A percentile compares a stretch with the other conserved stretches of the same genome.
Evolutionary conservation across 768 basidiomycete genomes (phyloP).

Genomic region (Baorangia bicolor): DNA sequence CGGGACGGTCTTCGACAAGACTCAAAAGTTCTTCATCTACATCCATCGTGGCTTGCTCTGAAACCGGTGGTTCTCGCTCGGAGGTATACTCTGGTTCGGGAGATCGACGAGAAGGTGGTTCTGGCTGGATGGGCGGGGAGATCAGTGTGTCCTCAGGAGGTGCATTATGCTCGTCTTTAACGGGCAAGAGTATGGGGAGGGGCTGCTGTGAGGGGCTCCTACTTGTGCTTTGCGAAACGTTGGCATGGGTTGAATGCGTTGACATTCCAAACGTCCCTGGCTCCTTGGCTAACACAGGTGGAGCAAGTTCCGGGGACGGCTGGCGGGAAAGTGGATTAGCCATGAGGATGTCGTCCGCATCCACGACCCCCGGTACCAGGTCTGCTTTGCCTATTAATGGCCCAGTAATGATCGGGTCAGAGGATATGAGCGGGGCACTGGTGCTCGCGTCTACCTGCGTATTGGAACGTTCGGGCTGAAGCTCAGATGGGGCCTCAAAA

Average conservation of each 20-base stretch:
- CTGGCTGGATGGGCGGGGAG: background rate
- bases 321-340: background rate
- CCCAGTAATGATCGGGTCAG: conserved; percentile 1
- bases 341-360: background rate
- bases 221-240: conserved; percentile 2
- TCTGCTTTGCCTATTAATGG: background rate
- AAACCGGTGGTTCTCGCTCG: conserved; percentile 1
- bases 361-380: background rate
- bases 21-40: conserved; percentile 67
- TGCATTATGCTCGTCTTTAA: conserved; percentile 2
- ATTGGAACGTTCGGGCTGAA: background rate
- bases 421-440: background rate
- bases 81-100: conserved; percentile 1
- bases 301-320: conserved; percentile 4
- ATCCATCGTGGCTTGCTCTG: conserved; percentile 39
- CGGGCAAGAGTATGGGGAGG: background rate
- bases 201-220: conserved; percentile 17
- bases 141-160: background rate
- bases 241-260: background rate
- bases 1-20: conserved; percentile 54
- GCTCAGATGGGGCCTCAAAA: background rate
- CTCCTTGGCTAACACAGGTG: background rate
- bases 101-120: conserved; percentile 9
- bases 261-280: background rate
- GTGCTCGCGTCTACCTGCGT: background rate